Conservation (phyloP, 148 eudicot genomes). For the Vaccinium vitisidaea region DNA sequence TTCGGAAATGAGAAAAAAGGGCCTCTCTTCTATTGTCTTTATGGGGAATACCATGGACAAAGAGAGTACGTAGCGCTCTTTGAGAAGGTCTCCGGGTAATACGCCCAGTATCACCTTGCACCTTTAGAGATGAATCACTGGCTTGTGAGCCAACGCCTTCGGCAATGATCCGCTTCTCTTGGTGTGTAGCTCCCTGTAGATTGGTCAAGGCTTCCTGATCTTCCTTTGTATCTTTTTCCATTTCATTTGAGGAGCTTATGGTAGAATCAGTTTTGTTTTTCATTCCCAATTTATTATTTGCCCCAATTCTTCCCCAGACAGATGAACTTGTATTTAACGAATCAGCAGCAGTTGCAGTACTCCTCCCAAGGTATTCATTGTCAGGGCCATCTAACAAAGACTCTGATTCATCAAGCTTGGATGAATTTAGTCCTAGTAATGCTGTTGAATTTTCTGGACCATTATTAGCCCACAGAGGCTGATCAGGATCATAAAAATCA, state of each 20-base stretch:
- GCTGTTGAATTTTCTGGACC: constrained; percentile 51
- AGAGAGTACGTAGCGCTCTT: constrained; percentile 76
- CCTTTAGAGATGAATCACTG: constrained; percentile 41
- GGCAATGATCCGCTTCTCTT: constrained; percentile 40
- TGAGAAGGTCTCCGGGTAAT: constrained; percentile 50
- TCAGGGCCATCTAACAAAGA: constrained; percentile 37
- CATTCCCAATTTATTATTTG: constrained; percentile 46
- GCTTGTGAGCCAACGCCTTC: constrained; percentile 32
- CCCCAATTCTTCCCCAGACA: constrained; percentile 58
- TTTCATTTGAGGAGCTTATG: constrained; percentile 33
- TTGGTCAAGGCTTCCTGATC: constrained; percentile 31
- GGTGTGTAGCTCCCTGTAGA: constrained; percentile 29
- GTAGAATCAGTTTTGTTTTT: constrained; percentile 45
- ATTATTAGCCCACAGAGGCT: constrained; percentile 84
- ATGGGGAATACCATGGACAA: constrained; percentile 73
- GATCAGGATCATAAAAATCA: constrained; percentile 97
- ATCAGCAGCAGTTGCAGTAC: constrained; percentile 39
- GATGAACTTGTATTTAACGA: constrained; percentile 51
- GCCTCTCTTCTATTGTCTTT: constrained; percentile 80
- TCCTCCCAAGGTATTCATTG: constrained; percentile 31
- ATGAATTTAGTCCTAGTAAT: constrained; percentile 37
- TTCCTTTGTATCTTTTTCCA: constrained; percentile 32
- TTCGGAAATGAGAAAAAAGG: constrained; percentile 78
- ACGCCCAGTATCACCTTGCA: constrained; percentile 43
- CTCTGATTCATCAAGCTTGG: constrained; percentile 45